Percentiles rank a stretch among this genome's conserved stretches.
Evolutionary conservation across 2,329 filamentous ascomycete genomes (phyloP).

Genomic region (Neobulgaria alba): DNA sequence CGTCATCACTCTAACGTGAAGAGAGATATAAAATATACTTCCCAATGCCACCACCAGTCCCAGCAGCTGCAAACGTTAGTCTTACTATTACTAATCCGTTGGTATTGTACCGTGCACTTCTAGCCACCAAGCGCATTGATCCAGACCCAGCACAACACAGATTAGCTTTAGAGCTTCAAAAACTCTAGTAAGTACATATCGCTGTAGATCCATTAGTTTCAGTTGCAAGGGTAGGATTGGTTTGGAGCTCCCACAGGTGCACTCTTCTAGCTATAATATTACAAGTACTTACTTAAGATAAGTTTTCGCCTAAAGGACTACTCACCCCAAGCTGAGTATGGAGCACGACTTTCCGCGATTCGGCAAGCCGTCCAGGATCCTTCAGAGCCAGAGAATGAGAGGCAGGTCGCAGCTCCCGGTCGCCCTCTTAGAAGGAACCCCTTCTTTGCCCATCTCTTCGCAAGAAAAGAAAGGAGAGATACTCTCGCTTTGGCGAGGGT

Average conservation of each 20-base stretch:
- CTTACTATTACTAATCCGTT: constrained; percentile 62
- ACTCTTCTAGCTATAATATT: no score
- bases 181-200: constrained; percentile 50
- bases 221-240: no score
- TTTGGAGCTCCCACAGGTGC: no score
- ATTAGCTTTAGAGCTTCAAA: constrained; percentile 66
- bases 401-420: constrained; percentile 39
- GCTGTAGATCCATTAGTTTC: no score
- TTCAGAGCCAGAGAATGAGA: constrained; percentile 27
- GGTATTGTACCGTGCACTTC: constrained; percentile 64
- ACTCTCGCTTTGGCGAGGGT: constrained; percentile 57
- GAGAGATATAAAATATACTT: no score
- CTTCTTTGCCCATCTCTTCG: constrained; percentile 51
- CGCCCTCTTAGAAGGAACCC: constrained; percentile 52
- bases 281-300: neutral
- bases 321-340: constrained; percentile 62
- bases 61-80: constrained; percentile 33
- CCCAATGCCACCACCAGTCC: constrained; percentile 27
- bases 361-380: constrained; percentile 33
- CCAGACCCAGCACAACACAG: constrained; percentile 63
- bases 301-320: constrained; percentile 52
- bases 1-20: no score
- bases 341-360: constrained; percentile 53
- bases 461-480: constrained; percentile 44
- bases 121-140: constrained; percentile 53